Conservation (phyloP, 495 filamentous ascomycete genomes). For the Aspergillus carlsbadensis region DNA sequence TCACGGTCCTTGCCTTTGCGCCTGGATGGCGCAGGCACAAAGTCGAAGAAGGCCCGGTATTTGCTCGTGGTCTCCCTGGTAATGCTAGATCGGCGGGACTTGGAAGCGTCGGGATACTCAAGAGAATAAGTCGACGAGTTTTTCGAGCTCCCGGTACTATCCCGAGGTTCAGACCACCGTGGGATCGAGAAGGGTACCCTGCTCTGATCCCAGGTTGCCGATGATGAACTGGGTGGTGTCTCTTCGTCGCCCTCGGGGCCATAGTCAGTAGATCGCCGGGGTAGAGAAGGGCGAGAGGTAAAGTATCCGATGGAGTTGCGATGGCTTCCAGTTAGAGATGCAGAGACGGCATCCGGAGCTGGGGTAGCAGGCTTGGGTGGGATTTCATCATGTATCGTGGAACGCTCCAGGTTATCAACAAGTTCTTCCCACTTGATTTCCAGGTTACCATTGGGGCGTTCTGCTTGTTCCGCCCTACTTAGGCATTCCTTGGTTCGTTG, state of each 20-base stretch:
- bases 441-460: constrained; percentile 57
- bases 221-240: constrained; percentile 53
- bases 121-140: constrained; percentile 50
- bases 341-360: constrained; percentile 39
- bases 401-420: constrained; percentile 64
- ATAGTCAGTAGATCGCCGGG: constrained; percentile 44
- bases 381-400: constrained; percentile 46
- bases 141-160: constrained; percentile 48
- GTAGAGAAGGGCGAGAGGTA: constrained; percentile 36
- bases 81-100: constrained; percentile 42
- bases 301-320: constrained; percentile 49
- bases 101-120: constrained; percentile 40
- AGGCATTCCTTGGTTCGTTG: constrained; percentile 73
- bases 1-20: constrained; percentile 48
- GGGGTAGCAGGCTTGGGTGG: constrained; percentile 39
- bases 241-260: constrained; percentile 41
- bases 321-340: constrained; percentile 30
- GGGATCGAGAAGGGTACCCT: constrained; percentile 42
- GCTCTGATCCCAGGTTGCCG: constrained; percentile 50
- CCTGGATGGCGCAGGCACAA: constrained; percentile 42
- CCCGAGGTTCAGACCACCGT: constrained; percentile 46
- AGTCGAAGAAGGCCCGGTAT: constrained; percentile 46
- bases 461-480: constrained; percentile 67
- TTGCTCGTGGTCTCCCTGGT: constrained; percentile 47
- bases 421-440: constrained; percentile 70